Conservation (phyloP, 2,329 filamentous ascomycete genomes). For the Fusarium sp. region DNA sequence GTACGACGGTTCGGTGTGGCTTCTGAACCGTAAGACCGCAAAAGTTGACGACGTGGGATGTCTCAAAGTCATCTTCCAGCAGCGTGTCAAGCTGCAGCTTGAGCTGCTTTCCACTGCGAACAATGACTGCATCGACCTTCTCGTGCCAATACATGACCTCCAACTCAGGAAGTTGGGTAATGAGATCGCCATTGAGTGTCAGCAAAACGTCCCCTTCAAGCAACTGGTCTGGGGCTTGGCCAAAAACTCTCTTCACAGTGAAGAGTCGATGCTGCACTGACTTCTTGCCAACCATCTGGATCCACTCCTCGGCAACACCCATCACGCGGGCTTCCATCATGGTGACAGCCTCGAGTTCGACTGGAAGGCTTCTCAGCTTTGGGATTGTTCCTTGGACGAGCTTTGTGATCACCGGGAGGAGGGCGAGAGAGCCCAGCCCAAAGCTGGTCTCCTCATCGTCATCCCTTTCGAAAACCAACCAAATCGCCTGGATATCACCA, state of each 20-base stretch:
- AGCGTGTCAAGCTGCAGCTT: conserved; percentile 84
- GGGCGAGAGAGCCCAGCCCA: conserved; percentile 86
- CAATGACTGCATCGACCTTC: conserved; percentile 82
- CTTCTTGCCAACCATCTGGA: conserved; percentile 89
- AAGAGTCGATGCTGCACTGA: conserved; percentile 95
- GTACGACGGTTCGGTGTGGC: conserved; percentile 93
- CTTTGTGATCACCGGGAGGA: conserved; percentile 87
- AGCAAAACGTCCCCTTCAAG: conserved; percentile 93
- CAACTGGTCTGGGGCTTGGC: conserved; percentile 65
- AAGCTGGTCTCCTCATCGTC: conserved; percentile 57
- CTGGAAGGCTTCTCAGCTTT: conserved; percentile 87
- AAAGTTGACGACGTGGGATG: conserved; percentile 90
- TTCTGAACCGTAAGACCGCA: conserved; percentile 93
- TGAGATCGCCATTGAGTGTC: conserved; percentile 88
- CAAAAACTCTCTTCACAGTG: conserved; percentile 91
- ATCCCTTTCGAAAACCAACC: conserved; percentile 78
- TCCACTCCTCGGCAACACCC: conserved; percentile 97
- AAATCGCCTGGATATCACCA: conserved; percentile 92
- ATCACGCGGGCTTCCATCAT: conserved; percentile 97
- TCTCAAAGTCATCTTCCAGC: conserved; percentile 90
- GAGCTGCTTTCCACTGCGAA: conserved; percentile 87
- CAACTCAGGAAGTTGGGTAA: conserved; percentile 91
- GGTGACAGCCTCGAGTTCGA: conserved; percentile 93
- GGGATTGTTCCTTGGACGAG: conserved; percentile 84
- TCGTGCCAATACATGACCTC: conserved; percentile 97